Base-by-base conservation (phyloP, 371 early-diverging fungal species). In the Chytridiales sp. region DNA sequence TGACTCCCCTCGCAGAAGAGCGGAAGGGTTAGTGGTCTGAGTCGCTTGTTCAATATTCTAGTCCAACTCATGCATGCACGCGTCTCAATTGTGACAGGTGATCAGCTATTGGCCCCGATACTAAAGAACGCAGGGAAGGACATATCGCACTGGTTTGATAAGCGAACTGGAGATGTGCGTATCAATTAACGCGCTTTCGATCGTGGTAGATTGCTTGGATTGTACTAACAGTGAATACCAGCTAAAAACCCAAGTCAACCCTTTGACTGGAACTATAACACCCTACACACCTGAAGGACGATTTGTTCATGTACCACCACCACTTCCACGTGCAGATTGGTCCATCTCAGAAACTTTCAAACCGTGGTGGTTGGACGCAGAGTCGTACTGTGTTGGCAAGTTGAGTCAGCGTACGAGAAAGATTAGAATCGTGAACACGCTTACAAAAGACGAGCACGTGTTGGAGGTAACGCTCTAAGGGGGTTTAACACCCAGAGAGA, bases 81-180 rank as follows among this genome's bases (percentile, higher is more conserved):
- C 9, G 22, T 44, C 46, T 11, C 22, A 21, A n/a, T 8, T 8
- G 15, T 13, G 1, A 1, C 27, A 74, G 73, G 69, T 32, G 70
- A 72, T 39, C 70, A 75, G 6, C 62, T 74, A 4, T 51, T 78
- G 26, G 64, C 44, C 11, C 80, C 82, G 17, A 75, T 81, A 19
- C 53, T 79, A 30, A 66, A 68, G 38, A 76, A 76, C 57, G 82
- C 82, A 15, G 82, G 82, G 6, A 67, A 70, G 47, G 82, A 81
- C 54, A 76, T 81, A 17, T 76, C 78, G 2, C 78, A 81, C 55
- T 81, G 82, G 82, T 81, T 81, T 56, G 76, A 78, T 51, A 62
- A 47, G 17, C 27, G 47, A 38, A 78, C 71, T 19, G 74, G 78
- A 13, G 72, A 78, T 43, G 74, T 81, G 47, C 31, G 68, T 56